Conservation (phyloP, 2,329 filamentous ascomycete species). For the Colletotrichum sp. region DNA sequence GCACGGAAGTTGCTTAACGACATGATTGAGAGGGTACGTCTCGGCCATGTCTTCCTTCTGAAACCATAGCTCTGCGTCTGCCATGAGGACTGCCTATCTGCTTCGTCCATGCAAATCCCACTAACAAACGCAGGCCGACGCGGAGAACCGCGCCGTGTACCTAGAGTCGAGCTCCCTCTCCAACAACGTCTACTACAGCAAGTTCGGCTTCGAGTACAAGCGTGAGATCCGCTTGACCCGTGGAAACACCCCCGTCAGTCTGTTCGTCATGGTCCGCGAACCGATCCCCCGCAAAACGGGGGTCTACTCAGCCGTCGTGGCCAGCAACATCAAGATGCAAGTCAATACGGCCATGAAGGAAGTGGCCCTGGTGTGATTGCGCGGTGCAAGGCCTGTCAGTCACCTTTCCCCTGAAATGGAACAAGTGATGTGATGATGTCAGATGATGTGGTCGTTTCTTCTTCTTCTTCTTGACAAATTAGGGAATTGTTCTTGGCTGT, state of each 20-base stretch:
- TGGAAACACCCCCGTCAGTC: slow-evolving; percentile 60
- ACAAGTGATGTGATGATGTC: neutral
- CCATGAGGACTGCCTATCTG: neutral
- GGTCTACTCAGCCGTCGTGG: slow-evolving; percentile 30
- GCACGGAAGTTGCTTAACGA: slow-evolving; percentile 73
- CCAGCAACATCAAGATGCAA: slow-evolving; percentile 36
- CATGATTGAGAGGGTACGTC: slow-evolving; percentile 65
- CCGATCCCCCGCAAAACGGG: slow-evolving; percentile 46
- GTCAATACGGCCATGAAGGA: slow-evolving; percentile 31
- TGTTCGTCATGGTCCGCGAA: slow-evolving; percentile 85
- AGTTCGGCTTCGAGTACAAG: slow-evolving; percentile 73
- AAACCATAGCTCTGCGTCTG: neutral
- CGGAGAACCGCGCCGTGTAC: slow-evolving; percentile 71
- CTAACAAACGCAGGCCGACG: slow-evolving; percentile 60
- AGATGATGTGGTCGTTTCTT: neutral
- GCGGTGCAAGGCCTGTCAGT: neutral
- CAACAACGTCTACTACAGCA: slow-evolving; percentile 75
- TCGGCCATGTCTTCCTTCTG: slow-evolving; percentile 11
- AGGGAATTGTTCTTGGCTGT: neutral
- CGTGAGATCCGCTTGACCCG: slow-evolving; percentile 67
- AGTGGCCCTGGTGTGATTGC: neutral
- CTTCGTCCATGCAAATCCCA: neutral
- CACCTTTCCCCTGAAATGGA: neutral
- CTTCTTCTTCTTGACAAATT: neutral
- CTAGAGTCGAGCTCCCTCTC: slow-evolving; percentile 75